Evolutionary conservation across 108 stramenopile species (phyloP), one percentile per base, ranked within the genome.

Genomic region (Fragilaria crotonensis): DNA sequence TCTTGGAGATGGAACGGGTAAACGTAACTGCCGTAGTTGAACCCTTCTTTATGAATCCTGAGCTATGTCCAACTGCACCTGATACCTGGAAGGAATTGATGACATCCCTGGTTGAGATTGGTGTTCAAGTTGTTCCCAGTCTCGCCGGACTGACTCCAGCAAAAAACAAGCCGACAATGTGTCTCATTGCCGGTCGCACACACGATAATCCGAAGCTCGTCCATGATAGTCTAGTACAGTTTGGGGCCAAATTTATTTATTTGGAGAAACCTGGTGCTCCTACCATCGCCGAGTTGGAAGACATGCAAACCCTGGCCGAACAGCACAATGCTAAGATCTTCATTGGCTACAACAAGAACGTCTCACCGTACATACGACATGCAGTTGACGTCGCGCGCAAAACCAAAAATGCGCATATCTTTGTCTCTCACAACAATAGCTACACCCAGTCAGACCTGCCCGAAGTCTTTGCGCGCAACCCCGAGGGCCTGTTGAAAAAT

Each of bases 311-410:
- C 9, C 25, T 45, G 21, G 83, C 84, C 22, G 51, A 62, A 5
- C 48, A 59, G 22, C 45, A 28, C 4, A 65, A 64, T n/a, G 81
- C 71, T 4, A 18, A 57, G 26, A 77, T 89, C 19, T 85, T 68
- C 52, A 80, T 89, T 79, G 90, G 92, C 29, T 93, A 76, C 75
- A 93, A 93, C 73, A 93, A 93, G 60, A 93, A 93, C 66, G 86
- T 89, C 1, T 78, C 67, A 55, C 71, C 73, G 25, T 93, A 86
- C 70, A 67, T 86, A 23, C 57, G 54, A 5, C 62, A 73, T 36
- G 71, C 86, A 1, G 58, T 79, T 18, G 67, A 72, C 48, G 76
- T 67, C 57, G 76, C 67, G 1, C 32, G 55, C 5, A 51, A 70
- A 0, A 57, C 64, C 26, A 31, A 23, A 22, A 57, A 59, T 27